Evolutionary conservation across 495 filamentous ascomycete species (phyloP).

Genomic region (Glarea lozoyensis): DNA sequence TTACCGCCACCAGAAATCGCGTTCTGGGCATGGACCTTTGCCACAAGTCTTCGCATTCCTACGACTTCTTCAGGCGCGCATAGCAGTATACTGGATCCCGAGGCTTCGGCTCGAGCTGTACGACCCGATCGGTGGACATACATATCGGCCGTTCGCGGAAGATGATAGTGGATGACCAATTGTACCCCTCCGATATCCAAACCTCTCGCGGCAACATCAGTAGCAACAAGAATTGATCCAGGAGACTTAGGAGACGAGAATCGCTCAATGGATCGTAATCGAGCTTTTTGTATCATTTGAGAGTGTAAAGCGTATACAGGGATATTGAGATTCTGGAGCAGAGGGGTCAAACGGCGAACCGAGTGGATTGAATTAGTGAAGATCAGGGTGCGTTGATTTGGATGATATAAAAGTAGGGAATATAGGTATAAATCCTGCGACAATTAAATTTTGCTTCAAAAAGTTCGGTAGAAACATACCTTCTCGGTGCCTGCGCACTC

Average conservation of each 20-base stretch:
- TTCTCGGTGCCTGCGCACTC: conserved; percentile 92
- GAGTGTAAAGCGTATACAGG: conserved; percentile 77
- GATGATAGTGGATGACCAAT: conserved; percentile 87
- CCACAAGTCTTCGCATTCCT: conserved; percentile 72
- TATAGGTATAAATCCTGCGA: conserved; percentile 83
- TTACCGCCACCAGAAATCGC: conserved; percentile 25
- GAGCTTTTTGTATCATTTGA: conserved; percentile 94
- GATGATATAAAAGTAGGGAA: conserved; percentile 73
- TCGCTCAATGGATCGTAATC: conserved; percentile 81
- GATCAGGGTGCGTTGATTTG: conserved; percentile 68
- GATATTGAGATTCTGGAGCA: conserved; percentile 76
- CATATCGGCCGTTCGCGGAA: conserved; percentile 81
- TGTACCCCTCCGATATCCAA: conserved; percentile 88
- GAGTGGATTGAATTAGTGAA: conserved; percentile 95
- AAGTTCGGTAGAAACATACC: conserved; percentile 28
- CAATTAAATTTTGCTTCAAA: conserved; percentile 4
- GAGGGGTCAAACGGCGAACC: conserved; percentile 75
- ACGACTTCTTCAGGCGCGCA: conserved; percentile 87
- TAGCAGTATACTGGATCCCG: conserved; percentile 74
- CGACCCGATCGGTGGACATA: conserved; percentile 96
- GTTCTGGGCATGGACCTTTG: conserved; percentile 51
- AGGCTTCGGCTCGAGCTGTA: conserved; percentile 73
- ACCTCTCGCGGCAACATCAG: conserved; percentile 93
- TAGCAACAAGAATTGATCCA: conserved; percentile 75
- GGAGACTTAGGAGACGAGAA: conserved; percentile 57